Percentiles rank a stretch among this genome's conserved stretches.
Conservation (phyloP, 176 grass and related monocot species). For the Cenchrus purpureus region DNA sequence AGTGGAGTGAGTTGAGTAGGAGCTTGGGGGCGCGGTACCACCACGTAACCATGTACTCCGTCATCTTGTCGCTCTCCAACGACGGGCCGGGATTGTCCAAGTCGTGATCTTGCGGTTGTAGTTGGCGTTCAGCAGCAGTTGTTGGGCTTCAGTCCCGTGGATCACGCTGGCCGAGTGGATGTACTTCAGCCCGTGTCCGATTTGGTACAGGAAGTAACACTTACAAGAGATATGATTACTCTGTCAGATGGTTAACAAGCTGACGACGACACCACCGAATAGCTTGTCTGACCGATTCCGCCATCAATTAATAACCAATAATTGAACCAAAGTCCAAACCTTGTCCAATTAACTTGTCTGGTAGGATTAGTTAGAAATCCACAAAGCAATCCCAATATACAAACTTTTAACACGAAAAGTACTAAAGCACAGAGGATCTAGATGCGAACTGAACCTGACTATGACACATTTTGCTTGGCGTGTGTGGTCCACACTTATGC, state of each 20-base stretch:
- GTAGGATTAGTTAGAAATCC: too few species aligned
- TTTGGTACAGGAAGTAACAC: conserved; percentile 82
- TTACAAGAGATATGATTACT: neutral
- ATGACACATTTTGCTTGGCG: too few species aligned
- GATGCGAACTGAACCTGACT: too few species aligned
- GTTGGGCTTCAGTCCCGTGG: conserved; percentile 93
- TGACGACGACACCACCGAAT: neutral
- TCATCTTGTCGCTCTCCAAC: conserved; percentile 95
- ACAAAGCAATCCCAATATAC: too few species aligned
- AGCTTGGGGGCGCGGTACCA: conserved; percentile 96
- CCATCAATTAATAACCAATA: neutral
- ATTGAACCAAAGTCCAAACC: too few species aligned
- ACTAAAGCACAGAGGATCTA: too few species aligned
- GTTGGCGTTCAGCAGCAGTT: conserved; percentile 96
- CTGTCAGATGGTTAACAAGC: neutral
- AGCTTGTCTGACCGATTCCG: neutral
- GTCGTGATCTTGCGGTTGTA: conserved; percentile 96
- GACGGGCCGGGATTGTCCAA: conserved; percentile 87
- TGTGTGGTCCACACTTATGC: too few species aligned
- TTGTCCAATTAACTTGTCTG: too few species aligned
- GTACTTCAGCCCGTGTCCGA: conserved; percentile 91
- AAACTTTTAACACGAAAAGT: too few species aligned
- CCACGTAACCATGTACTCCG: conserved; percentile 90
- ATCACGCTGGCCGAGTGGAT: conserved; percentile 97
- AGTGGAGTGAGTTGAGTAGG: conserved; percentile 81